Percentiles rank a stretch among this genome's conserved stretches.
phyloP scores from a whole-genome alignment of 129 eudicot species.

The Arctium minus region DNA sequence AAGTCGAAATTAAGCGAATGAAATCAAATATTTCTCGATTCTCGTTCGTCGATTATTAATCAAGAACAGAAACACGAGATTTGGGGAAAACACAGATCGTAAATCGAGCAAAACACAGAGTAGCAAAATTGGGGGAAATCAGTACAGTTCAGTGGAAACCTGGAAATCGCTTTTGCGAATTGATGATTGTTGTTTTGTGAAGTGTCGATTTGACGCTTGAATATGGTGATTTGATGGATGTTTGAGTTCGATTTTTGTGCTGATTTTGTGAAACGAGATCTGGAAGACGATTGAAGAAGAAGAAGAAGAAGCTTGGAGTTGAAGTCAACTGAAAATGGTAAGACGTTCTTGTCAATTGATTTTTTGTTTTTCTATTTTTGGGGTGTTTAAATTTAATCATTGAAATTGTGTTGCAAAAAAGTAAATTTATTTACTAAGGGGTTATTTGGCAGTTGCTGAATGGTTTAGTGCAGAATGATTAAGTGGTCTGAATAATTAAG shows the following conservation, averaged over 20 bases:
- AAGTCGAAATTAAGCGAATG: conserved; percentile 1
- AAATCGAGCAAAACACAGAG: neutral
- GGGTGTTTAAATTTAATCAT: neutral
- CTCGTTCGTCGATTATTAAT: conserved; percentile 6
- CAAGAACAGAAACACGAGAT: neutral
- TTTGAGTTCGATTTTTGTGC: neutral
- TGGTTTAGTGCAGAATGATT: no score
- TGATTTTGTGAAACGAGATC: neutral
- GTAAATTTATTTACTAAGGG: no score
- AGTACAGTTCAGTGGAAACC: conserved; percentile 15
- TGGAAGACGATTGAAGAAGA: conserved; percentile 34
- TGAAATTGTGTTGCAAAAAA: no score
- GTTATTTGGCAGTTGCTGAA: no score
- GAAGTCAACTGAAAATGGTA: conserved; percentile 21
- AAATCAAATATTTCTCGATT: conserved; percentile 2
- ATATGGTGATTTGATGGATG: neutral
- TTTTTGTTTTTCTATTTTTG: neutral
- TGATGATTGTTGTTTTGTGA: conserved; percentile 1
- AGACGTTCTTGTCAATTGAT: neutral
- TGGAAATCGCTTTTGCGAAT: neutral
- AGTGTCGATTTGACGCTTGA: neutral
- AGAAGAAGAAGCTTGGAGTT: conserved; percentile 49
- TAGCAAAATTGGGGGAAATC: neutral
- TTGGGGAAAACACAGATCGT: neutral
- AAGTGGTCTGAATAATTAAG: no score